These are phyloP conservation scores for Coemansia sp. DNA, from an alignment of 192 early-diverging fungal species.

Conservation along the genomic window DNA sequence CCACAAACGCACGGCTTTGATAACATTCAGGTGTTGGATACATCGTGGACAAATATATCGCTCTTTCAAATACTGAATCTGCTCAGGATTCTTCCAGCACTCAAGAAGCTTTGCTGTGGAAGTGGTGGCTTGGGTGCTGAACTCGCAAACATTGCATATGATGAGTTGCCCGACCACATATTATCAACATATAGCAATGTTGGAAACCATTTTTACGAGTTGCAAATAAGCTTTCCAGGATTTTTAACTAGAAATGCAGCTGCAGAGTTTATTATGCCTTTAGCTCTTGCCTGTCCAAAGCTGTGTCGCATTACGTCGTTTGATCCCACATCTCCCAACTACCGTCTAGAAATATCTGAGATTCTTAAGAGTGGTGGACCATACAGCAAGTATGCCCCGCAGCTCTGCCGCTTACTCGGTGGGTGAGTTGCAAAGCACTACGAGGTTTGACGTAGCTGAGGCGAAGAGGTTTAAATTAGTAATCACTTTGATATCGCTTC, in stretches of 20 bases:
- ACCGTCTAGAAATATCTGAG: not conserved
- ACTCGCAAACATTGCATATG: not conserved
- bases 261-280: not conserved
- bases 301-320: not conserved
- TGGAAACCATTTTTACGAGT: not conserved
- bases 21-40: not conserved
- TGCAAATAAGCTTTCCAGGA: not conserved
- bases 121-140: not conserved
- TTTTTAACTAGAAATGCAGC: not conserved
- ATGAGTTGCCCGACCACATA: not conserved
- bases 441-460: too few relatives aligned
- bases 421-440: not conserved
- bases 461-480: too few relatives aligned
- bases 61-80: not conserved
- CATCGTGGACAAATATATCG: not conserved
- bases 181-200: not conserved
- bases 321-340: not conserved
- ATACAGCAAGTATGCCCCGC: not conserved
- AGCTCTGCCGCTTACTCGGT: not conserved
- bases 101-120: not conserved
- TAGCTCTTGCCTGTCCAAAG: not conserved
- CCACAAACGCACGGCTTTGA: not conserved
- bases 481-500: not conserved
- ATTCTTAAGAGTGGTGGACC: not conserved
- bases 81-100: not conserved